phyloP scores from a whole-genome alignment of 2,329 filamentous ascomycete species.

The Rosellinia necatrix region DNA sequence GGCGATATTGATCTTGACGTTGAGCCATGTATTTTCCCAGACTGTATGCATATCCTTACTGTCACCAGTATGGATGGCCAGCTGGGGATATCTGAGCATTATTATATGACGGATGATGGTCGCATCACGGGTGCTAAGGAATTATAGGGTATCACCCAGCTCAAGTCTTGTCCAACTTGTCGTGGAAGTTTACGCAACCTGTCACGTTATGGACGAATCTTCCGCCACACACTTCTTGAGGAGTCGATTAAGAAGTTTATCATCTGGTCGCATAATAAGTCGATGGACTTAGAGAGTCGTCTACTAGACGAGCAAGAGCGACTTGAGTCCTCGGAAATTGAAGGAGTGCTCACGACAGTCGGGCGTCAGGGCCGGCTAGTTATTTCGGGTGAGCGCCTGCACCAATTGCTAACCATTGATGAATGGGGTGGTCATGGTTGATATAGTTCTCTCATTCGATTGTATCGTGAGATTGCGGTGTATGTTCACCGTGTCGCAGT shows the following conservation, averaged over 20 bases:
- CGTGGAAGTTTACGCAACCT: conserved; percentile 61
- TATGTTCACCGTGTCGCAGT: conserved; percentile 3
- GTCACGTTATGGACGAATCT: conserved; percentile 64
- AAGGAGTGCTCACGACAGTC: not conserved
- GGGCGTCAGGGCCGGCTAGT: not conserved
- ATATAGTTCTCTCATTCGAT: conserved; percentile 7
- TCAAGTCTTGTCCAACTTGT: conserved; percentile 56
- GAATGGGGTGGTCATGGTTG: conserved; percentile 18
- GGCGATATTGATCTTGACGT: conserved; percentile 18
- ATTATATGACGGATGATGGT: conserved; percentile 34
- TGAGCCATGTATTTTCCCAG: conserved; percentile 25
- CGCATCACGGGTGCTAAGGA: conserved; percentile 41
- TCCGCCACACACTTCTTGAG: conserved; percentile 63
- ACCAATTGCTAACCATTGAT: conserved; percentile 15
- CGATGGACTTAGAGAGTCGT: conserved; percentile 45
- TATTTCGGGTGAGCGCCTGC: not conserved
- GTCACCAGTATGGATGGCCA: conserved; percentile 24
- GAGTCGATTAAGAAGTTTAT: conserved; percentile 47
- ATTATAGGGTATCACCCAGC: conserved; percentile 53
- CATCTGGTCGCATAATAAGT: conserved; percentile 51
- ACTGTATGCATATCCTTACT: conserved; percentile 24
- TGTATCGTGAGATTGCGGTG: conserved; percentile 7
- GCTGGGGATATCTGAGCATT: conserved; percentile 50
- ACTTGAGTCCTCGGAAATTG: not conserved
- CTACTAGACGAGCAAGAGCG: conserved; percentile 34